A percentile compares a stretch with the other conserved stretches of the same genome.
Conservation (phyloP, 805 yeast species). For the Diddensiella caesifluorescens region DNA sequence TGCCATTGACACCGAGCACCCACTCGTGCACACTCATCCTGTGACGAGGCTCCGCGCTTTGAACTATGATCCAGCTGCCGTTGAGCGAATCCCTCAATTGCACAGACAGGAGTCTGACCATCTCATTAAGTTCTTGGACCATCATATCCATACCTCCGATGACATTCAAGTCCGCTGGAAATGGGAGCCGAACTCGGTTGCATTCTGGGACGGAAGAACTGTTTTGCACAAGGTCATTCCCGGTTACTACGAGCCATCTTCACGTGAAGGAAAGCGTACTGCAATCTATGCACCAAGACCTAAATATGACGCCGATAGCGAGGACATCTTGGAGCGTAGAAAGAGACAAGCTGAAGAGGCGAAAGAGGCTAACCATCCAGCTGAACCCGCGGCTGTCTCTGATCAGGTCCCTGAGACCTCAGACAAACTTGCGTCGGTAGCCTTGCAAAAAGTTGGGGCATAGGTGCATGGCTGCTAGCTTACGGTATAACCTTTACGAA, state of each 20-base stretch:
- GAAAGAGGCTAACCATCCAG: no score
- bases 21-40: slow-evolving; percentile 68
- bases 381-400: no score
- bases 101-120: slow-evolving; percentile 62
- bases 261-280: slow-evolving; percentile 7
- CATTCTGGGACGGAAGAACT: slow-evolving; percentile 73
- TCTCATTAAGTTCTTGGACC: slow-evolving; percentile 49
- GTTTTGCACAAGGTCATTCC: slow-evolving; percentile 51
- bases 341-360: not conserved
- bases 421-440: no score
- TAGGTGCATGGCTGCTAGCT: no score
- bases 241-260: slow-evolving; percentile 32
- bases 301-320: slow-evolving; percentile 10
- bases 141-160: slow-evolving; percentile 46
- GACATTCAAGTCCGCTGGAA: slow-evolving; percentile 65
- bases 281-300: slow-evolving; percentile 5
- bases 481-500: no score
- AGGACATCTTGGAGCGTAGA: slow-evolving; percentile 6
- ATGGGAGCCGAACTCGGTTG: slow-evolving; percentile 66
- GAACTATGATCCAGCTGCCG: slow-evolving; percentile 55
- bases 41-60: slow-evolving; percentile 59
- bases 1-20: slow-evolving; percentile 59
- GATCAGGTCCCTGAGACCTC: no score
- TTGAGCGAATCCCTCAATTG: slow-evolving; percentile 59
- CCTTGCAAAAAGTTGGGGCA: no score